Evolutionary conservation across 2,329 filamentous ascomycete species (phyloP), one percentile per base, ranked within the genome.

Genomic region (Fusarium sp.): DNA sequence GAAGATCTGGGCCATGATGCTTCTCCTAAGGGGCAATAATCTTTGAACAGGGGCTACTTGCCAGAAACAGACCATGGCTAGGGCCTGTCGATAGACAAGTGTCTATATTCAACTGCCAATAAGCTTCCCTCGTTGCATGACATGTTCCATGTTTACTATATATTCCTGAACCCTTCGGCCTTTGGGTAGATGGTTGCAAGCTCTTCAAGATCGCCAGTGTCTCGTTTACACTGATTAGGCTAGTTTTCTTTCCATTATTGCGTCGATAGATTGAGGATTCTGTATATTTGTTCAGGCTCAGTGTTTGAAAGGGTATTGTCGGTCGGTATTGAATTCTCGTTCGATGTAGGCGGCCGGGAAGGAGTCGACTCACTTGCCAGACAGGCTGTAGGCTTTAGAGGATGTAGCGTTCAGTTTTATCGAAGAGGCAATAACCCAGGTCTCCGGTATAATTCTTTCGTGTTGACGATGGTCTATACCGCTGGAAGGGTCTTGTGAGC

Each of bases 401-500:
- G 9, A 1, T 51, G 24, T 11, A 8, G 5, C 24, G 24, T 9
- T 51, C 2, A 1, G 16, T n/a, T 17, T 6, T n/a, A 10, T 12
- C 24, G 2, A 51, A 29, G 10, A 29, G 9, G 2, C 5, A 6
- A n/a, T 4, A 29, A 1, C 17, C 3, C 7, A 22, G n/a, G 24
- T 4, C 22, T 1, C 5, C 5, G 10, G 3, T n/a, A 16, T 51
- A n/a, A n/a, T 2, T 7, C 10, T 6, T n/a, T 29, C 9, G 46
- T 51, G 11, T 29, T 29, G 9, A 7, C 0, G 31, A 29, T 7
- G 1, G 2, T 29, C n/a, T 29, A 12, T 29, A 16, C 6, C 1
- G 0, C 17, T 3, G 0, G 10, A 29, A 29, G 3, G 2, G 2
- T 12, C 10, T 11, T 12, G 16, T 51, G 6, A 4, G 2, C 5